Percentiles rank a stretch among this genome's conserved stretches.
Conservation (phyloP, 805 yeast species). For the Hanseniaspora guilliermondii region DNA sequence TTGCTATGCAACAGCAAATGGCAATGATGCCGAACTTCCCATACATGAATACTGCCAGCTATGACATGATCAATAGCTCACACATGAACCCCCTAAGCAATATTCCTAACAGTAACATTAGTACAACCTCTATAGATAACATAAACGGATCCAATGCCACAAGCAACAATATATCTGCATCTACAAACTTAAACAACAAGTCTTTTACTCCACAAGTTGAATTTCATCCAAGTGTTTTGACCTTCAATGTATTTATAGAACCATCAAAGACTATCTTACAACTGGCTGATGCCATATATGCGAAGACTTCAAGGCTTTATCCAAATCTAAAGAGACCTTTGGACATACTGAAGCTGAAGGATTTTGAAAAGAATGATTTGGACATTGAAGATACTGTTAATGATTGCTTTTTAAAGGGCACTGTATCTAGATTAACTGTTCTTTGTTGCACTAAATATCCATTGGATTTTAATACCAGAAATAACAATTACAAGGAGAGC, state of each 20-base stretch:
- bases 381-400: conserved; percentile 63
- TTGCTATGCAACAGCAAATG: not conserved
- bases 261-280: conserved; percentile 35
- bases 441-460: conserved; percentile 36
- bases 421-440: conserved; percentile 34
- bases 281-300: conserved; percentile 43
- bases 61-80: not conserved
- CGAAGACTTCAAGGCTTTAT: conserved; percentile 48
- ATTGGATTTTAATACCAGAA: conserved; percentile 21
- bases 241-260: conserved; percentile 54
- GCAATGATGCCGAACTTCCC: not conserved
- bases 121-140: not conserved
- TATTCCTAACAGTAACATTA: not conserved
- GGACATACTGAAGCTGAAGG: conserved; percentile 52
- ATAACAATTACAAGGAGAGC: not conserved
- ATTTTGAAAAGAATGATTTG: conserved; percentile 53
- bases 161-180: not conserved
- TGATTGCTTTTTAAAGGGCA: conserved; percentile 39
- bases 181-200: not conserved
- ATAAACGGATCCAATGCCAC: not conserved
- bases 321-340: conserved; percentile 45
- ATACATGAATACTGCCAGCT: not conserved
- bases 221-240: conserved; percentile 20
- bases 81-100: not conserved
- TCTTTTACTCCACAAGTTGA: not conserved